Conservation (phyloP, 2,329 filamentous ascomycete species). For the Xylaria sp. region DNA sequence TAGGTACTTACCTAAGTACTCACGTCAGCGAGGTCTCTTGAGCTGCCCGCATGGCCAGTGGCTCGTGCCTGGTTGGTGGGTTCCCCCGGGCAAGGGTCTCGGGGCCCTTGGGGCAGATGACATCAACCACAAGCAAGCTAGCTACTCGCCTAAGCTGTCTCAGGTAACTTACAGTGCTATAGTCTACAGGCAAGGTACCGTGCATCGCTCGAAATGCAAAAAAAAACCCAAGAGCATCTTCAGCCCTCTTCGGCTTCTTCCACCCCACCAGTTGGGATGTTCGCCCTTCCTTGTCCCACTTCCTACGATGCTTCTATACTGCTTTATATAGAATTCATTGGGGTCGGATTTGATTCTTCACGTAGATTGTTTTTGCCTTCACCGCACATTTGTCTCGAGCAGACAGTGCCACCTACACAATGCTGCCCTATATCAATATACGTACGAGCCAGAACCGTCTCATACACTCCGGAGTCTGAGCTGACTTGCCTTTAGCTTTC, state of each 20-base stretch:
- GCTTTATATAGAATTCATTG: background rate
- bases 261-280: conserved; percentile 1
- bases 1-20: background rate
- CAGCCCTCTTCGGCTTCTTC: background rate
- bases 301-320: background rate
- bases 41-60: conserved; percentile 24
- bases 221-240: conserved; percentile 11
- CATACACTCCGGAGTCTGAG: background rate
- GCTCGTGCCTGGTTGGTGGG: conserved; percentile 10
- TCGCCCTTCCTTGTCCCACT: conserved; percentile 4
- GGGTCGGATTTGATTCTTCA: background rate
- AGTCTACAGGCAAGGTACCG: too few species aligned
- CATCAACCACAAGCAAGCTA: conserved; percentile 29
- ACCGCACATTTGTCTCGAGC: background rate
- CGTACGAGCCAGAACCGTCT: conserved; percentile 24
- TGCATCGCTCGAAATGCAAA: conserved; percentile 8
- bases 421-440: conserved; percentile 34
- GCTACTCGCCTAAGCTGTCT: too few species aligned
- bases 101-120: conserved; percentile 14
- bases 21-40: conserved; percentile 8
- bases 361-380: background rate
- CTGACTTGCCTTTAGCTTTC: conserved; percentile 47
- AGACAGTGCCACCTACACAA: conserved; percentile 10
- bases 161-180: too few species aligned
- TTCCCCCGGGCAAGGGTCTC: conserved; percentile 1